Conservation (phyloP, 176 grass and related monocot species). For the Stipa capillata region DNA sequence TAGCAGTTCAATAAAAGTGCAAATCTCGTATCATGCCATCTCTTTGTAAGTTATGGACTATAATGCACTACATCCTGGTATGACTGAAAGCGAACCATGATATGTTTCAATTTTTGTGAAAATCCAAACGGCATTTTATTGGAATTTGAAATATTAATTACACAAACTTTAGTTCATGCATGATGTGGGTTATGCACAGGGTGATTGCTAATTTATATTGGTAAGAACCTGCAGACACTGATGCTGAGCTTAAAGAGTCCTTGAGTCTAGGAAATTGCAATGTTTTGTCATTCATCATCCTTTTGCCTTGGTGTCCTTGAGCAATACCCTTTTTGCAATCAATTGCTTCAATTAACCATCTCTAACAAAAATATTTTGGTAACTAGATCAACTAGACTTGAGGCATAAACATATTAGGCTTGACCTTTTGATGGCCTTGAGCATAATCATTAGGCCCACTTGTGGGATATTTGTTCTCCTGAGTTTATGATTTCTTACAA, state of each 20-base stretch:
- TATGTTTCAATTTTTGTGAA: neutral
- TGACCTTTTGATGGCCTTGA: neutral
- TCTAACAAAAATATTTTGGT: neutral
- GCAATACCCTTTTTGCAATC: neutral
- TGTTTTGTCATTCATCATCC: neutral
- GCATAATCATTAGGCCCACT: neutral
- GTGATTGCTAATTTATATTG: neutral
- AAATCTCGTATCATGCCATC: neutral
- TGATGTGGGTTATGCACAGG: neutral
- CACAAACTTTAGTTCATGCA: neutral
- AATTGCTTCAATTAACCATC: neutral
- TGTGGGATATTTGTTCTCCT: neutral
- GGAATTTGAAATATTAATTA: neutral
- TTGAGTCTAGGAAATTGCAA: neutral
- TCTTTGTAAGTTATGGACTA: neutral
- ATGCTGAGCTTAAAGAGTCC: neutral
- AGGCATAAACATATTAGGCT: neutral
- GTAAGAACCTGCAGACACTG: neutral
- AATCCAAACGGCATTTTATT: neutral
- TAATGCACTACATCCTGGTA: neutral
- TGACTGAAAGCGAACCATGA: neutral
- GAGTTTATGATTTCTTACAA: neutral
- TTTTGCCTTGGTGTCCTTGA: neutral
- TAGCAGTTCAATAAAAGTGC: neutral
- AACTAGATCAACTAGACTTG: neutral